phyloP scores from a whole-genome alignment of 768 basidiomycete genomes.

The Dacryopinax spathularia region DNA sequence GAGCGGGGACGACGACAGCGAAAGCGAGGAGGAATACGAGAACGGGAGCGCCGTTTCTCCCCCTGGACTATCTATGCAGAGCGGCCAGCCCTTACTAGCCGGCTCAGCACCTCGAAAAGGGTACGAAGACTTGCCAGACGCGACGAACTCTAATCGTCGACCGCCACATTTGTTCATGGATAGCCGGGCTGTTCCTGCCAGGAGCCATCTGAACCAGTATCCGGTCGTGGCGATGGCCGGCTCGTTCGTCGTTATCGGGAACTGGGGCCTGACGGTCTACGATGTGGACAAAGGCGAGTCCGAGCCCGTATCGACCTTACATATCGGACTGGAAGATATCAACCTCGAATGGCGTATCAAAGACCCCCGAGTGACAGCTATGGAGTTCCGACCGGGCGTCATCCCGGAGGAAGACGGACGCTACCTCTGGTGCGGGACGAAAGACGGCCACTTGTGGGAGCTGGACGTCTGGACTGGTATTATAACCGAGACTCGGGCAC shows the following conservation, averaged over 20 bases:
- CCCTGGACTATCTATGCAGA: slow-evolving; percentile 3
- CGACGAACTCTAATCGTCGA: slow-evolving; percentile 28
- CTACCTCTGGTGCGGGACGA: slow-evolving; percentile 75
- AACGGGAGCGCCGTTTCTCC: slow-evolving; percentile 14
- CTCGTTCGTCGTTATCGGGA: slow-evolving; percentile 21
- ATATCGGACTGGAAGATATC: slow-evolving; percentile 49
- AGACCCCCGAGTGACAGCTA: slow-evolving; percentile 54
- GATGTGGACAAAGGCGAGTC: slow-evolving; percentile 19
- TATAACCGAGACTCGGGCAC: slow-evolving; percentile 42
- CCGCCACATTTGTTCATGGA: slow-evolving; percentile 24
- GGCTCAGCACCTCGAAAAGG: slow-evolving; percentile 13
- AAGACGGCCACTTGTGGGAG: slow-evolving; percentile 78
- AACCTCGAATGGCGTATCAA: slow-evolving; percentile 38
- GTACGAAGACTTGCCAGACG: slow-evolving; percentile 28
- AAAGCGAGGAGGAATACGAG: slow-evolving; percentile 21
- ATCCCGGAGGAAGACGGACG: slow-evolving; percentile 38
- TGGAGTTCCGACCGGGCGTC: slow-evolving; percentile 56
- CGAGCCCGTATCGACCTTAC: slow-evolving; percentile 11
- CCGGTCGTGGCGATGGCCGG: slow-evolving; percentile 21
- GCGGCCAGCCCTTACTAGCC: slow-evolving; percentile 4
- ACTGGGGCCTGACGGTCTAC: slow-evolving; percentile 24
- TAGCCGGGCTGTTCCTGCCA: slow-evolving; percentile 15
- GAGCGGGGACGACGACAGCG: slow-evolving; percentile 11
- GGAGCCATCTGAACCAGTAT: slow-evolving; percentile 19
- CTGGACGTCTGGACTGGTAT: slow-evolving; percentile 52